These are phyloP conservation scores for Linum lewisii DNA, from an alignment of 345 rosid species.

Conservation along the genomic window DNA sequence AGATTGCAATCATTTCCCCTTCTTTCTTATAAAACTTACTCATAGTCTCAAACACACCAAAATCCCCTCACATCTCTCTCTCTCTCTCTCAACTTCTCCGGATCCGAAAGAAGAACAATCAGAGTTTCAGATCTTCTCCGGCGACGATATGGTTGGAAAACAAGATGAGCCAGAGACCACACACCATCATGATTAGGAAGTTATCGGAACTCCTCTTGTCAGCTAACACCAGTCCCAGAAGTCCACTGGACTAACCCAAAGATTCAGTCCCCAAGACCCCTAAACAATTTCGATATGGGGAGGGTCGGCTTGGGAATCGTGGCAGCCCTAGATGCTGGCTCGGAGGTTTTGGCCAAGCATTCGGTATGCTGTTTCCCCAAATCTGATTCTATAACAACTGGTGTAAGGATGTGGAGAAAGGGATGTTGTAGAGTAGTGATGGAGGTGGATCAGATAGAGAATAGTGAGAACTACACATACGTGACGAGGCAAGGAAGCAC, in stretches of 20 bases:
- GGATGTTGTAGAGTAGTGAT: no score
- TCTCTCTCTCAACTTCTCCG: no score
- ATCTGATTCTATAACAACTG: constrained; percentile 31
- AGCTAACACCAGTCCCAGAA: constrained; percentile 43
- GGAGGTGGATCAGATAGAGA: no score
- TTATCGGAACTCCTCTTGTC: constrained; percentile 49
- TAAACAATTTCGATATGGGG: constrained; percentile 39
- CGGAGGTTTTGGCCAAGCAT: constrained; percentile 19
- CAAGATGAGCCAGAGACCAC: neutral
- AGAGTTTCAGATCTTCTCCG: neutral
- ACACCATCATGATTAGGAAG: constrained; percentile 39
- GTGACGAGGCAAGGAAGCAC: no score
- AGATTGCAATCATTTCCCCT: no score
- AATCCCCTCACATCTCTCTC: no score
- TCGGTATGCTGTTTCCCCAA: constrained; percentile 21
- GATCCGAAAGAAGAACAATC: no score
- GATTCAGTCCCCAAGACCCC: constrained; percentile 50
- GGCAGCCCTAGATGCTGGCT: constrained; percentile 47
- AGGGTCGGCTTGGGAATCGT: constrained; percentile 79
- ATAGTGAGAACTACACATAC: no score
- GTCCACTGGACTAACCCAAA: constrained; percentile 51
- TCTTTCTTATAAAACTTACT: no score
- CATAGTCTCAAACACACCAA: no score
- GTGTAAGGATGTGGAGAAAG: constrained; percentile 10
- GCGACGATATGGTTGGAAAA: neutral